Evolutionary conservation across 2,329 filamentous ascomycete genomes (phyloP), one percentile per base, ranked within the genome.

Genomic region (Botryotinia globosa): DNA sequence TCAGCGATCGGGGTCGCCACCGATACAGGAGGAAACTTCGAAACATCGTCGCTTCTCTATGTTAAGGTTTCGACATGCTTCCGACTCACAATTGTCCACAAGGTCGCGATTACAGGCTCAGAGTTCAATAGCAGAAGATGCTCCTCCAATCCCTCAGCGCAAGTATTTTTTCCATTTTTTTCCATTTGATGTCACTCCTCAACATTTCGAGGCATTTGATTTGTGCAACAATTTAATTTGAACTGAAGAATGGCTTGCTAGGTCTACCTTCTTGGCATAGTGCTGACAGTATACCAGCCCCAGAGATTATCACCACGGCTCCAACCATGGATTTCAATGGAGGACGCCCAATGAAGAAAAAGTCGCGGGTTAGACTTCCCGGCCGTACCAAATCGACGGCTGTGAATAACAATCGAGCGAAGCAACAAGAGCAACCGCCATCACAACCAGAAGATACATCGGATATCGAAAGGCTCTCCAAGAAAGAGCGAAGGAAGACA

Each of bases 41-140:
- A 89, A 87, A 78, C 86, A 89, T 77, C 87, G 85, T 74, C 87
- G 89, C 74, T 91, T 91, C 80, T 90, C 88, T 25, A 85, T 97
- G 82, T 85, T 97, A 83, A 91, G 91, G 80, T 94, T 96, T 81
- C 92, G 94, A 79, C 94, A 97, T 87, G 94, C 94, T 74, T 98
- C 94, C 14, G 95, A 98, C 83, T 92, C 94, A 68, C 94, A 98
- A 82, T 84, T 98, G 74, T 94, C 93, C 18, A 85, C 90, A 44
- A 88, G 89, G 80, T 91, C 91, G 69, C 94, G 91, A 81, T 88
- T 91, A 78, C 90, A 94, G 72, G 84, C 85, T 63, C 82, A 84
- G 75, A 61, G 59, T 56, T 39, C 71, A n/a, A 54, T 56, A 45
- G 84, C 77, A 86, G 78, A 86, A 84, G 77, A 82, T n/a, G 69